Evolutionary conservation across 345 rosid species (phyloP), one percentile per base, ranked within the genome.

Genomic region (Pistacia vera): DNA sequence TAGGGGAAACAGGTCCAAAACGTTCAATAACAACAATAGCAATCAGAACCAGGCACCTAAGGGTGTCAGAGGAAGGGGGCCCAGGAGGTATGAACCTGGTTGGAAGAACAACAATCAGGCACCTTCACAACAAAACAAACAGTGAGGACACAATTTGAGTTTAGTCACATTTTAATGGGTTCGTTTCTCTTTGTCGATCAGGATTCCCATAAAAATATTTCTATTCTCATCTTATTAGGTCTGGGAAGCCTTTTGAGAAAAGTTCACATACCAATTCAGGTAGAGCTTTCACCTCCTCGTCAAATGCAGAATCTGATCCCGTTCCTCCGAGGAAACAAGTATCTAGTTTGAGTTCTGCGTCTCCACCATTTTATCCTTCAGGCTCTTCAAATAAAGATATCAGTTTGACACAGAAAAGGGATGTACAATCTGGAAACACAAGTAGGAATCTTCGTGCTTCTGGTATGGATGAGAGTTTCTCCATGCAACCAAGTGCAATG

Each of bases 331-430:
- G 80, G 85, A 92, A 82, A 77, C 82, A 88, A 71, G 76, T 82
- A 20, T 95, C 99, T 0, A 90, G 92, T 79, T 83, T 95, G 86
- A 95, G 82, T 83, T 93, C 94, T 82, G 93, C 97, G 78, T 93
- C 99, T 83, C 99, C 97, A 71, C 99, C 99, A 41, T 95, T 93
- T 73, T 93, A 93, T 83, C 99, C 99, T 44, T 90, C 98, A 6
- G 90, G 90, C 49, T 85, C 99, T 67, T 85, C 96, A 65, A 88
- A 68, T 68, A 93, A 88, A 76, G 97, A 87, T 28, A 63, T 56
- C 36, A 55, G 71, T 68, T 61, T 75, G 75, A 73, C 86, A 78
- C 92, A 81, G 84, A 92, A 84, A 80, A 90, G 86, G 82, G 87
- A 86, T 75, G 72, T 84, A 17, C 93, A 86, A 75, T 76, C 83